Evolutionary conservation across 108 stramenopile genomes (phyloP), one percentile per base, ranked within the genome.

Genomic region (Conticribra guillardii): DNA sequence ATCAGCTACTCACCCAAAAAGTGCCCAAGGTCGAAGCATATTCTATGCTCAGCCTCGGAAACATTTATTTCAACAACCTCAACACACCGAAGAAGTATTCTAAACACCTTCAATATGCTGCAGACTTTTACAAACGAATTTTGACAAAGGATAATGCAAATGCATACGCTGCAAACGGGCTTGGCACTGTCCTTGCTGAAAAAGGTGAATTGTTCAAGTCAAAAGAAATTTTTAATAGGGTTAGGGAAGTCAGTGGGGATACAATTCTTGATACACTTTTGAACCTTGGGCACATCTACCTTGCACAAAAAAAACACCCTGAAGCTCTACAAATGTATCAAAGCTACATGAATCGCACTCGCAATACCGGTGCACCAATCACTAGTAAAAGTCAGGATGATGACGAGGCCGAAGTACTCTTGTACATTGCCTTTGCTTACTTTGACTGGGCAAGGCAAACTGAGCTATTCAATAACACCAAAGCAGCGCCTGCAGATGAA

Each of bases 381-480:
- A 87, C 88, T 9, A 86, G 85, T 31, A 95, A 92, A 64, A 90
- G 86, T 64, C 71, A 88, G 17, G 78, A 85, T 21, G 94, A 90
- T 29, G 91, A 92, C 57, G 87, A 85, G 37, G 88, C 84, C 3
- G 88, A 91, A 59, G 89, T 95, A 3, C 68, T 90, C 23, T 67
- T 81, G 29, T 95, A 95, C 67, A 91, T 95, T 63, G 86, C 94
- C 3, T 92, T 92, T 68, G 87, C 91, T 5, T 91, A 90, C 61
- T 95, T 92, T 64, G 91, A 93, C 63, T 95, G 94, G 94, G 94
- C 94, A 5, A 78, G 91, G 37, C 90, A 94, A 32, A 88, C 93
- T 5, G 93, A 94, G 60, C 63, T 86, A 16, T 87, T 85, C 80
- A 88, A 89, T 64, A 85, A 94, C 59, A 70, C 83, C 22, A 87